Base-by-base conservation (phyloP, 257 asterid species). In the Plantago major region DNA sequence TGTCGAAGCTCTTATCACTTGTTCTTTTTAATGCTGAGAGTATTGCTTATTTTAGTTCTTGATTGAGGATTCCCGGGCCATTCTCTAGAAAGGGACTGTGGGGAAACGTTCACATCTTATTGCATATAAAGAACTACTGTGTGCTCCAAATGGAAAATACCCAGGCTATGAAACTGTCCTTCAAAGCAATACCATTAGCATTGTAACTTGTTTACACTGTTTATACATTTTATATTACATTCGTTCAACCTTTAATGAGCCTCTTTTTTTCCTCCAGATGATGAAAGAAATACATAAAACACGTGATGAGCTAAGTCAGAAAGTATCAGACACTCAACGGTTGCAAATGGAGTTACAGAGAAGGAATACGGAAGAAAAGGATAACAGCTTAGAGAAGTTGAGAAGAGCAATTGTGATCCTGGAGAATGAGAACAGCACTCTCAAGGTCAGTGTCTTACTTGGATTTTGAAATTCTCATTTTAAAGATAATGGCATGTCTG, bases 371-470 rank as follows among this genome's bases (percentile, higher is more conserved):
- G 79, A 72, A 68, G 84, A 82, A 68, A 61, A 72, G 50, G 64
- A 73, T 67, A 85, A 66, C 58, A 50, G 66, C 13, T 71, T 73
- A 55, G 82, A 74, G 66, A 77, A 78, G 64, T 74, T 93, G 86
- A 82, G 80, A 63, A 75, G 68, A 18, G 65, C 65, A 66, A 78
- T 87, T 67, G 64, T 76, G 55, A 63, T 76, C 65, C 73, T 93
- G 69, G 87, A 85, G 88, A 81, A 74, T 48, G 95, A 93, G 70
- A 93, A 87, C 60, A 78, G 69, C 63, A 56, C 65, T 40, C 76
- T 89, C 62, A 89, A 87, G 97, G 97, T 93, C 69, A 37, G 64
- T 60, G 4, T 63, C 71, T 68, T 75, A 62, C 61, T 67, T 46
- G 76, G 67, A 4, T 52, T 46, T 40, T 22, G 54, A 62, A 62